A percentile compares a stretch with the other conserved stretches of the same genome.
Evolutionary conservation across 225 moss, liverwort and hornwort species (phyloP).

Genomic region (Neckera pumila): DNA sequence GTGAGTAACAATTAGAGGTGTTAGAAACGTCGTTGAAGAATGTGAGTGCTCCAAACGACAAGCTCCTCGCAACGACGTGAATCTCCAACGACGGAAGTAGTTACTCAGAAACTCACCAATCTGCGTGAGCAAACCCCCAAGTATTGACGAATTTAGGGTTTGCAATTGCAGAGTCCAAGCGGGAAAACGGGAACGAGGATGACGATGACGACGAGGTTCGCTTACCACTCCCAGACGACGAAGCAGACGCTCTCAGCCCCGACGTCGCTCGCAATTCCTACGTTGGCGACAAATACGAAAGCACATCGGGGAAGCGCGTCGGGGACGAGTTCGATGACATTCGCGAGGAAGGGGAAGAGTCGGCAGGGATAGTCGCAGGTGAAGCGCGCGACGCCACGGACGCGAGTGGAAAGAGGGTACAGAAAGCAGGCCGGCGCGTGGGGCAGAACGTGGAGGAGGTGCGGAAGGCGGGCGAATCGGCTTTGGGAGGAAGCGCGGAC

Average conservation of each 20-base stretch:
- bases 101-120: background rate
- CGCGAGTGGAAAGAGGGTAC: slow-evolving; percentile 11
- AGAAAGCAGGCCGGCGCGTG: slow-evolving; percentile 17
- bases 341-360: slow-evolving; percentile 18
- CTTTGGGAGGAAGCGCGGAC: background rate
- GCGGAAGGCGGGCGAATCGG: background rate
- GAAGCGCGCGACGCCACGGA: slow-evolving; percentile 14
- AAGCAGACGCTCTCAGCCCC: slow-evolving; percentile 15
- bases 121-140: background rate
- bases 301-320: slow-evolving; percentile 11
- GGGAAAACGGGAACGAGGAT: slow-evolving; percentile 2
- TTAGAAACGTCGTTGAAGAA: background rate
- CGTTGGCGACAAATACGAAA: slow-evolving; percentile 24
- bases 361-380: slow-evolving; percentile 16
- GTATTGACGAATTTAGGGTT: background rate
- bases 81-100: background rate
- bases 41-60: background rate
- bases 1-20: background rate
- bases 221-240: slow-evolving; percentile 14
- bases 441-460: slow-evolving; percentile 16
- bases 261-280: slow-evolving; percentile 8
- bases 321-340: slow-evolving; percentile 31
- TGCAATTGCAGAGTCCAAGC: slow-evolving; percentile 20
- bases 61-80: background rate
- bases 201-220: background rate